Evolutionary conservation across 164 flowering plant genomes (phyloP).

Genomic region (Kingdonia uniflora): DNA sequence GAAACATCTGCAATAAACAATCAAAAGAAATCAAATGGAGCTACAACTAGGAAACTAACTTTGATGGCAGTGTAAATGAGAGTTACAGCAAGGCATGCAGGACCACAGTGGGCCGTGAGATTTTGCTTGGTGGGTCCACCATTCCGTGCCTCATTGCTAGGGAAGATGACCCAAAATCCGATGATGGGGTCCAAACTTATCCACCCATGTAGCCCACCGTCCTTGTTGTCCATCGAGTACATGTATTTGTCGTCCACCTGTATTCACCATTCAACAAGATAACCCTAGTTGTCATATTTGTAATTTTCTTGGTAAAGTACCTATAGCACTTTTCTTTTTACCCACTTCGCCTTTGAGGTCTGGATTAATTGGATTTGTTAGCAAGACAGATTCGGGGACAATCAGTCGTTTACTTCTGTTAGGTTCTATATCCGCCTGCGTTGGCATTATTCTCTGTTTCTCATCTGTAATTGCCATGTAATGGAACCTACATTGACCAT

Average conservation of each 20-base stretch:
- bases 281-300: background rate
- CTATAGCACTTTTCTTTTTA: background rate
- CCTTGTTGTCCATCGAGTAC: slow-evolving; percentile 48
- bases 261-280: background rate
- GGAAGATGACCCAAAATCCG: slow-evolving; percentile 51
- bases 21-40: background rate
- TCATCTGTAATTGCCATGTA: slow-evolving; percentile 59
- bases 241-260: slow-evolving; percentile 64
- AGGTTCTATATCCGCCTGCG: slow-evolving; percentile 33
- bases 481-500: slow-evolving; percentile 28
- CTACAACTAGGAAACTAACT: background rate
- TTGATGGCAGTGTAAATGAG: background rate
- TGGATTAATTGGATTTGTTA: slow-evolving; percentile 39
- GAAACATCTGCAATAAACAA: slow-evolving; percentile 31
- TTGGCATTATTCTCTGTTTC: slow-evolving; percentile 50
- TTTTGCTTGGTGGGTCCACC: slow-evolving; percentile 54
- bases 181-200: slow-evolving; percentile 32
- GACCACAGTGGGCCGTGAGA: slow-evolving; percentile 44
- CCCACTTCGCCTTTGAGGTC: slow-evolving; percentile 41
- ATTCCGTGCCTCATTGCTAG: slow-evolving; percentile 40
- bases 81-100: slow-evolving; percentile 38
- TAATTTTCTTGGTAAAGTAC: no score
- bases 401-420: slow-evolving; percentile 28
- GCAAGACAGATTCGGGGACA: slow-evolving; percentile 38
- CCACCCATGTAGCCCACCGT: slow-evolving; percentile 56